A percentile compares a stretch with the other conserved stretches of the same genome.
phyloP scores from a whole-genome alignment of 148 eudicot species.

The Pharnaceum exiguum region DNA sequence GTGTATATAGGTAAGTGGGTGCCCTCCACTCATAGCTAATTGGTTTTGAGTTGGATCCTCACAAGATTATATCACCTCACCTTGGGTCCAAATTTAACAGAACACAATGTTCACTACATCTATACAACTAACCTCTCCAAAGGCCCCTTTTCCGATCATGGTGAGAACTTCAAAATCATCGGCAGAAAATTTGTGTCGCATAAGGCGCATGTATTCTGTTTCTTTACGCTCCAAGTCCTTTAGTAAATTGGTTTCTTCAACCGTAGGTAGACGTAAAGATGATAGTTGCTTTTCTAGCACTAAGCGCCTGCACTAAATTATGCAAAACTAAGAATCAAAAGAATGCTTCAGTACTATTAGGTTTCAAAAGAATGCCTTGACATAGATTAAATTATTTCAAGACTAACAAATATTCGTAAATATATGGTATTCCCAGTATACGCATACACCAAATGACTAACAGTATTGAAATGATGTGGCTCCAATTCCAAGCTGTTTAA shows the following conservation, averaged over 20 bases:
- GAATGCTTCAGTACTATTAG: background rate
- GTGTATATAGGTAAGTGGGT: too few species aligned
- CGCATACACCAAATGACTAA: background rate
- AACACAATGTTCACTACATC: too few species aligned
- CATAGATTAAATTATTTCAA: too few species aligned
- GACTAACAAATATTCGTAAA: too few species aligned
- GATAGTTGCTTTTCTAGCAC: constrained; percentile 42
- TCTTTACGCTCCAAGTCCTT: constrained; percentile 70
- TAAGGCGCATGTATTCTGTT: constrained; percentile 57
- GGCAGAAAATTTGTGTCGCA: constrained; percentile 47
- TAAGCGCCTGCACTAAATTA: constrained; percentile 36
- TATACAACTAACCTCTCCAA: constrained; percentile 54
- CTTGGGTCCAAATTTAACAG: too few species aligned
- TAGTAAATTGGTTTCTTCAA: constrained; percentile 43
- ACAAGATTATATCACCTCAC: too few species aligned
- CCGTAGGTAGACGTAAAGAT: constrained; percentile 38
- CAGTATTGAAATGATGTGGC: background rate
- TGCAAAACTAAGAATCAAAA: background rate
- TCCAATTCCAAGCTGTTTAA: too few species aligned
- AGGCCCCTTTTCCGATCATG: constrained; percentile 69
- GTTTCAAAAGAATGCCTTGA: too few species aligned
- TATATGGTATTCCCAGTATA: too few species aligned
- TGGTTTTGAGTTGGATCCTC: too few species aligned
- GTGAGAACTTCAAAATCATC: constrained; percentile 56
- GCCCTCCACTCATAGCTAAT: too few species aligned